These are phyloP conservation scores for Angomonas deanei DNA, from an alignment of 208 protist genomes.

Conservation along the genomic window DNA sequence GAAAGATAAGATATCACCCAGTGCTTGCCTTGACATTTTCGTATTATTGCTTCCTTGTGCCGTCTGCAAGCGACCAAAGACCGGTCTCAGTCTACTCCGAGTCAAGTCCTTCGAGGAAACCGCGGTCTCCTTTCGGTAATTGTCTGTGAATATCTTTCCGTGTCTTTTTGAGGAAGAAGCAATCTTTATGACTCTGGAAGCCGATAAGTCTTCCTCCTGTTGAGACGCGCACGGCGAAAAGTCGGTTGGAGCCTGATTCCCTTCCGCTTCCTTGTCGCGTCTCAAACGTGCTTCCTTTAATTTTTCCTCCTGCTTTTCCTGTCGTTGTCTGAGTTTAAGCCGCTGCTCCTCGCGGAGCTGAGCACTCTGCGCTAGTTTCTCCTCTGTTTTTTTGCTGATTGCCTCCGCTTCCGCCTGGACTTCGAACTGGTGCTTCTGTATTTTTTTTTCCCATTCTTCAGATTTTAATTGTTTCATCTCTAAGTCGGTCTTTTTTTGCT, in stretches of 20 bases:
- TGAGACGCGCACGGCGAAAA: conserved; percentile 8
- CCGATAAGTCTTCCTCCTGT: conserved; percentile 60
- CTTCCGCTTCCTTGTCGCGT: background rate
- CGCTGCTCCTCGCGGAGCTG: conserved; percentile 61
- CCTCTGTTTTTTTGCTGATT: conserved; percentile 35
- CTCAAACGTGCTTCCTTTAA: conserved; percentile 11
- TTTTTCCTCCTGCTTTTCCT: conserved; percentile 62
- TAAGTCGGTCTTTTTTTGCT: conserved; percentile 63
- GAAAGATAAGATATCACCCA: conserved; percentile 45
- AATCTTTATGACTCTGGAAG: conserved; percentile 40
- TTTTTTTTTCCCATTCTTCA: conserved; percentile 66
- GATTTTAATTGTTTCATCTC: conserved; percentile 50
- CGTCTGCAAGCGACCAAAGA: conserved; percentile 46
- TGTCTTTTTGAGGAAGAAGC: conserved; percentile 36
- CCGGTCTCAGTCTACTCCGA: conserved; percentile 52
- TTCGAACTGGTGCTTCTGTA: conserved; percentile 46
- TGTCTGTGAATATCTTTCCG: conserved; percentile 58
- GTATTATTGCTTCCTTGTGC: conserved; percentile 16
- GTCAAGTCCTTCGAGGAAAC: conserved; percentile 62
- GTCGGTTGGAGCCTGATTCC: background rate
- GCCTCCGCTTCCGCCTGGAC: conserved; percentile 30
- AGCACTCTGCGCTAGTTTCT: conserved; percentile 65
- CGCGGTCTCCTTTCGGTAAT: conserved; percentile 70
- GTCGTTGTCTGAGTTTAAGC: conserved; percentile 58
- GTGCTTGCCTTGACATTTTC: conserved; percentile 49